Evolutionary conservation across 441 rosid species (phyloP).

Genomic region (Jatropha multifida): DNA sequence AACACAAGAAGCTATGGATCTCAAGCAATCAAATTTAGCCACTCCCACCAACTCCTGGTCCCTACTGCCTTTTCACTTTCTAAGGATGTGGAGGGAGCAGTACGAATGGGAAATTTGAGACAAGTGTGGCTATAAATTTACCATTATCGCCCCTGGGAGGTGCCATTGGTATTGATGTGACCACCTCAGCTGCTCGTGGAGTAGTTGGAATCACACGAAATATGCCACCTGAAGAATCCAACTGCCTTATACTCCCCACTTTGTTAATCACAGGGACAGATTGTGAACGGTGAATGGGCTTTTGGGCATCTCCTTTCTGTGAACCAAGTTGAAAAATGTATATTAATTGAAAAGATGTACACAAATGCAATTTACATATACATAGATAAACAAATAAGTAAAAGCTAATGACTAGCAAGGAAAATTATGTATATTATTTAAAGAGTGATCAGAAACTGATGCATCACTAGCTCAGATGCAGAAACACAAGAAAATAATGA

Average conservation of each 20-base stretch:
- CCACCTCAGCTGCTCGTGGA: constrained; percentile 36
- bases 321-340: constrained; percentile 21
- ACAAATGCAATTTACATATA: background rate
- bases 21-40: background rate
- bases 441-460: background rate
- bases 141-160: constrained; percentile 40
- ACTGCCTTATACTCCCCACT: constrained; percentile 53
- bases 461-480: background rate
- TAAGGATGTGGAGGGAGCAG: background rate
- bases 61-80: background rate
- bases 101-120: constrained; percentile 4
- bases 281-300: constrained; percentile 78
- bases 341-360: constrained; percentile 2
- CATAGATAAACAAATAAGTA: background rate
- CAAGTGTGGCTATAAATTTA: constrained; percentile 27
- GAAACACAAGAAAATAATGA: background rate
- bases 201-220: constrained; percentile 77
- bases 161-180: constrained; percentile 28
- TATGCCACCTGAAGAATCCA: constrained; percentile 45
- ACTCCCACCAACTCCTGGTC: background rate
- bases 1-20: background rate
- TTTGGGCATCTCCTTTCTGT: constrained; percentile 59
- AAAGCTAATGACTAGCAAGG: background rate
- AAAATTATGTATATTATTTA: background rate
- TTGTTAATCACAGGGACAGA: constrained; percentile 77